A percentile compares a stretch with the other conserved stretches of the same genome.
Evolutionary conservation across 345 rosid species (phyloP).

Genomic region (Streptanthus diversifolius): DNA sequence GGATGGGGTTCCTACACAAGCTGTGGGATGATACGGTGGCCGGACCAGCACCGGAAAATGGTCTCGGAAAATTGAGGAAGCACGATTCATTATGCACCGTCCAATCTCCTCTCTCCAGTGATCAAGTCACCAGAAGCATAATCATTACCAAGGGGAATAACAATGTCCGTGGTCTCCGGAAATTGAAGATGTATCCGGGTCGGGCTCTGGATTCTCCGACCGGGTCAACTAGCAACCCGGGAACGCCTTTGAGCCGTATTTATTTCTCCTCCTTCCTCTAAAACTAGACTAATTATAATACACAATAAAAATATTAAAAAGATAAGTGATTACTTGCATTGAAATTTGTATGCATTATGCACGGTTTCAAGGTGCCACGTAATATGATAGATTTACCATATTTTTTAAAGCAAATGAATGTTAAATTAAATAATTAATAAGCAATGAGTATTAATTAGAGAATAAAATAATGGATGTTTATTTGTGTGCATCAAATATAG

Average conservation of each 20-base stretch:
- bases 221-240: conserved; percentile 43
- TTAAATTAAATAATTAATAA: background rate
- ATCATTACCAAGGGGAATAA: conserved; percentile 44
- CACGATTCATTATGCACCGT: conserved; percentile 46
- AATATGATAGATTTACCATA: background rate
- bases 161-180: conserved; percentile 37
- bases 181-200: conserved; percentile 42
- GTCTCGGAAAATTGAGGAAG: conserved; percentile 69
- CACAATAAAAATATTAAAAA: background rate
- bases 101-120: conserved; percentile 27
- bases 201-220: conserved; percentile 49
- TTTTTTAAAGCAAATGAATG: background rate
- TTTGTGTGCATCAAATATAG: background rate
- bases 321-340: background rate
- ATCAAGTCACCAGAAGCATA: conserved; percentile 59
- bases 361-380: background rate
- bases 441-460: background rate
- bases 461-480: background rate
- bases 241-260: conserved; percentile 61
- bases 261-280: background rate
- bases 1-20: conserved; percentile 87
- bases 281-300: background rate
- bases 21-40: conserved; percentile 99
- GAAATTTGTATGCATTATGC: background rate
- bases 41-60: conserved; percentile 81